phyloP scores from a whole-genome alignment of 306 rosid species.

The Cucurbita ficifolia region DNA sequence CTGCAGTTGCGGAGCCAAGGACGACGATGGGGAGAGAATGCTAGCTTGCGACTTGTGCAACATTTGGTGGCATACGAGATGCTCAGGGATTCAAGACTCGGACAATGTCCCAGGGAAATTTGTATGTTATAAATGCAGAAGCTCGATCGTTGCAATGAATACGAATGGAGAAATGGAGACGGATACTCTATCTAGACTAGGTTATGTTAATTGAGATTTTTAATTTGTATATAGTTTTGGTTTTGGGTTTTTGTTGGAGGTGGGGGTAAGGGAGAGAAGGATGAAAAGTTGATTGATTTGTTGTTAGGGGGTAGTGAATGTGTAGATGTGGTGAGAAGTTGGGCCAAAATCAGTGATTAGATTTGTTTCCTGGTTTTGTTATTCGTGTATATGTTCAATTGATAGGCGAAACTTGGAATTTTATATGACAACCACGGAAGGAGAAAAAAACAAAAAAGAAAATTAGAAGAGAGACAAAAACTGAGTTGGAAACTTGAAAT shows the following conservation, averaged over 20 bases:
- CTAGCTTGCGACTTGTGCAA: conserved; percentile 76
- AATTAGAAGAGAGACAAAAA: too few species aligned
- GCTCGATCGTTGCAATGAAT: not conserved
- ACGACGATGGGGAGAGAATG: conserved; percentile 98
- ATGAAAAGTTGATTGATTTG: not conserved
- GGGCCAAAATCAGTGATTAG: not conserved
- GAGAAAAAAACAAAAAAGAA: too few species aligned
- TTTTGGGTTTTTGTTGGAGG: not conserved
- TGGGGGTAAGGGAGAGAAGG: not conserved
- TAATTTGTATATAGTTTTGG: not conserved
- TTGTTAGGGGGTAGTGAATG: not conserved
- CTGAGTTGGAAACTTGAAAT: too few species aligned
- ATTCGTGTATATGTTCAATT: too few species aligned
- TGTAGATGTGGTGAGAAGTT: not conserved
- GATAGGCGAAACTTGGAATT: too few species aligned
- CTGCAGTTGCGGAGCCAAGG: conserved; percentile 81
- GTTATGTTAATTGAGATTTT: not conserved
- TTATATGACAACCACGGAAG: too few species aligned
- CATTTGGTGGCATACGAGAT: conserved; percentile 85
- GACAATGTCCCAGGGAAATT: conserved; percentile 58
- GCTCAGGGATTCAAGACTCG: conserved; percentile 54
- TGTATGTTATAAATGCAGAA: conserved; percentile 51
- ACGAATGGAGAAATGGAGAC: not conserved
- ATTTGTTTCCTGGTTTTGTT: not conserved
- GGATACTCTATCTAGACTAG: not conserved